These are phyloP conservation scores for Penicillium daleae DNA, from an alignment of 495 filamentous ascomycete species.

Conservation along the genomic window DNA sequence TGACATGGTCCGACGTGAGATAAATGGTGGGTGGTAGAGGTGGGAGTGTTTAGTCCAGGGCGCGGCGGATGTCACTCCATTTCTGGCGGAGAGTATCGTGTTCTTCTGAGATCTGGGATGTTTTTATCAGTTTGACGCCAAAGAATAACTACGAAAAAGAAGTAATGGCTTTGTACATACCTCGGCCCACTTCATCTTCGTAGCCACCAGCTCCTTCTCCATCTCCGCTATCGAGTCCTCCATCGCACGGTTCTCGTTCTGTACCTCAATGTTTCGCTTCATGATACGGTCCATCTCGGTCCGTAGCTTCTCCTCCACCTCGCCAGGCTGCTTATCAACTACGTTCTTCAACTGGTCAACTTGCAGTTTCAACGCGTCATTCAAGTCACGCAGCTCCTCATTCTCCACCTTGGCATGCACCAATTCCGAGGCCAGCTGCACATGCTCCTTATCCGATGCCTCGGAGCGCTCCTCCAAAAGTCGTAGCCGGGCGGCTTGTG, in stretches of 20 bases:
- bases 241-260: slow-evolving; percentile 86
- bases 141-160: not conserved
- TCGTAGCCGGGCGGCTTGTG: slow-evolving; percentile 72
- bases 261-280: slow-evolving; percentile 89
- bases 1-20: slow-evolving; percentile 5
- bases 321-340: slow-evolving; percentile 84
- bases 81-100: slow-evolving; percentile 78
- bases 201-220: slow-evolving; percentile 89
- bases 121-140: slow-evolving; percentile 16
- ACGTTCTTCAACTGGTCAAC: slow-evolving; percentile 80
- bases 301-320: slow-evolving; percentile 81
- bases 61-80: slow-evolving; percentile 79
- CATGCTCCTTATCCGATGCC: slow-evolving; percentile 90
- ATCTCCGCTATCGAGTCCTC: slow-evolving; percentile 93
- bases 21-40: not conserved
- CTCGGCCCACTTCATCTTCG: slow-evolving; percentile 95
- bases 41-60: slow-evolving; percentile 50
- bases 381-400: slow-evolving; percentile 82
- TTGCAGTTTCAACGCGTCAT: slow-evolving; percentile 81
- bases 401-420: slow-evolving; percentile 93
- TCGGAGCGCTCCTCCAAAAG: slow-evolving; percentile 85
- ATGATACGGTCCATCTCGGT: slow-evolving; percentile 91
- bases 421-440: slow-evolving; percentile 85
- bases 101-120: slow-evolving; percentile 55
- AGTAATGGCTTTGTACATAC: slow-evolving; percentile 52